Percentiles rank a stretch among this genome's conserved stretches.
Evolutionary conservation across 2,329 filamentous ascomycete species (phyloP).

Genomic region (Fusarium illudens): DNA sequence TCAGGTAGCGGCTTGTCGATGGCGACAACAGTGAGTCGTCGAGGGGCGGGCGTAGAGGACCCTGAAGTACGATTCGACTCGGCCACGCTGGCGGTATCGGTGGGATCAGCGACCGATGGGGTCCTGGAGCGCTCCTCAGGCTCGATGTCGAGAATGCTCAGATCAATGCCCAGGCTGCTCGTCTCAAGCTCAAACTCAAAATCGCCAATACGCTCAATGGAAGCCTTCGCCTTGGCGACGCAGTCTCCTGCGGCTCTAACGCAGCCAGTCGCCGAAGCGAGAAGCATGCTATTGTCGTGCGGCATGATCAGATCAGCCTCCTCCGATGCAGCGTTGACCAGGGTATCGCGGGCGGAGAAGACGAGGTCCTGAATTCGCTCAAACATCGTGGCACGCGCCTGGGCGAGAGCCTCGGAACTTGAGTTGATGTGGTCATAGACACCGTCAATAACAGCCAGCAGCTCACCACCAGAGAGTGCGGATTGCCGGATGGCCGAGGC

Average conservation of each 20-base stretch:
- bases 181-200: slow-evolving; percentile 83
- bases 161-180: slow-evolving; percentile 63
- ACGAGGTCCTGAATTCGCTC: slow-evolving; percentile 82
- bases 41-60: slow-evolving; percentile 48
- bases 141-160: slow-evolving; percentile 58
- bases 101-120: slow-evolving; percentile 46
- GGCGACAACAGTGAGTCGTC: slow-evolving; percentile 53
- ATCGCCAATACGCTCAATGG: slow-evolving; percentile 89
- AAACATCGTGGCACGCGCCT: slow-evolving; percentile 79
- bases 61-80: slow-evolving; percentile 51
- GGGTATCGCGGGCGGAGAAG: slow-evolving; percentile 80
- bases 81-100: slow-evolving; percentile 50
- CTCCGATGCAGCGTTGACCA: slow-evolving; percentile 72
- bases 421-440: slow-evolving; percentile 81
- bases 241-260: slow-evolving; percentile 92
- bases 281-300: slow-evolving; percentile 77
- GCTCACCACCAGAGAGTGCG: slow-evolving; percentile 79
- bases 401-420: slow-evolving; percentile 71
- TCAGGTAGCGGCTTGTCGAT: slow-evolving; percentile 75
- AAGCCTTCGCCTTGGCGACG: slow-evolving; percentile 82
- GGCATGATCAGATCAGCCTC: slow-evolving; percentile 83
- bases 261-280: slow-evolving; percentile 83
- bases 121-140: slow-evolving; percentile 46
- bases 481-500: slow-evolving; percentile 84
- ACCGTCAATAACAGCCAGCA: slow-evolving; percentile 82